Conservation (phyloP, 2,329 filamentous ascomycete species). For the Mariannaea elegans region DNA sequence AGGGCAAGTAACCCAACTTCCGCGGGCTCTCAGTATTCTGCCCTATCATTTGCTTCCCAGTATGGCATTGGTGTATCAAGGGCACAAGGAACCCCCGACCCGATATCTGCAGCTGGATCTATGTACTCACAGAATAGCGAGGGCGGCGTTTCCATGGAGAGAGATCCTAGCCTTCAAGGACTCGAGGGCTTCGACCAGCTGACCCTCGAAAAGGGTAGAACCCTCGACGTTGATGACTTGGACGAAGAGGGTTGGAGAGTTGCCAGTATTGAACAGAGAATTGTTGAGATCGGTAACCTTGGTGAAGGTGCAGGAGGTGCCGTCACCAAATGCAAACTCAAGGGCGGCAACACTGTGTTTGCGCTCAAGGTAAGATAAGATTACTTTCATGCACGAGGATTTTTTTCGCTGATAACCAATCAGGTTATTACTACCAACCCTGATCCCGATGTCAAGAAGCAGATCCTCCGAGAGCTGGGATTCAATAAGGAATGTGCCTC, state of each 20-base stretch:
- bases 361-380: constrained; percentile 81
- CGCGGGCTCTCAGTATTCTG: constrained; percentile 87
- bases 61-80: constrained; percentile 73
- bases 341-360: constrained; percentile 93
- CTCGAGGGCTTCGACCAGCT: constrained; percentile 83
- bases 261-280: constrained; percentile 86
- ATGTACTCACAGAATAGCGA: constrained; percentile 85
- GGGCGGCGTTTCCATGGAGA: constrained; percentile 79
- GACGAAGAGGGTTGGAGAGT: constrained; percentile 96
- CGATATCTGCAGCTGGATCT: constrained; percentile 86
- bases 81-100: constrained; percentile 78
- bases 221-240: constrained; percentile 90
- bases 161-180: constrained; percentile 81
- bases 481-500: constrained; percentile 99
- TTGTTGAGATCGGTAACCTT: constrained; percentile 86
- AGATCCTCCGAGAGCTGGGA: constrained; percentile 93
- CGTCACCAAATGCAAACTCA: constrained; percentile 89
- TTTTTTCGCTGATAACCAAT: constrained; percentile 23
- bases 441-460: constrained; percentile 97
- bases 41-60: constrained; percentile 80
- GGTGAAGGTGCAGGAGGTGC: constrained; percentile 96
- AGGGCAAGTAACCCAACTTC: constrained; percentile 83
- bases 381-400: not conserved
- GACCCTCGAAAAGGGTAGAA: constrained; percentile 81
- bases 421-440: constrained; percentile 98